Base-by-base conservation (phyloP, 1,139 yeast genomes). In the Kodamaea fungicola region DNA sequence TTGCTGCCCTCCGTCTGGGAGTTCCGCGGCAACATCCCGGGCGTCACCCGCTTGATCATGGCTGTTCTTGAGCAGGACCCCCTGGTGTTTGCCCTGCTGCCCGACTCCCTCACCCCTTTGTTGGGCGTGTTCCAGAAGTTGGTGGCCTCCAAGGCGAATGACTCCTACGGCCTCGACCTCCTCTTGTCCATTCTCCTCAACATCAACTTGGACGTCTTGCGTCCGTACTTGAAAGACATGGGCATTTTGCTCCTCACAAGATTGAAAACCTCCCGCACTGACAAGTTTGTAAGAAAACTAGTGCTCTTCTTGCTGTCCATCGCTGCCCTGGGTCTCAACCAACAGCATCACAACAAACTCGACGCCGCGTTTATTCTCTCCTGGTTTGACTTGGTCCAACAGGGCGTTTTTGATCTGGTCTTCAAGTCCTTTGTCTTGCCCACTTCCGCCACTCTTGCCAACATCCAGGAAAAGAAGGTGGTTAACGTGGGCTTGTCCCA, bases 81-180 rank as follows among this genome's bases (percentile, higher is more conserved):
- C 2, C 42, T 58, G 1, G 63, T 71, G 0, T 83, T 81, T 46
- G 58, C 67, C 6, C 66, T 67, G 35, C 46, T 37, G 31, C 55
- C 54, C n/a, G 70, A 65, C 32, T 54, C 69, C 23, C 60, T 90
- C 38, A 76, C 84, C 26, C 96, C 97, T 3, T 75, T 94, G 28
- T 68, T 94, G 37, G 99, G 99, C 32, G 95, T 94, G n/a, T 94
- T 88, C 70, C 98, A 94, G 64, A 89, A 90, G 56, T 70, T 94
- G 44, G 79, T 92, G 38, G 80, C 97, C 1, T 87, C 97, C 0
- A 85, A 83, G 51, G 75, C 78, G 12, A 84, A 88, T 52, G 97
- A 92, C 50, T 62, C 64, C 29, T 75, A 80, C 52, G 97, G 97
- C 2, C 83, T 94, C 56, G 97, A 92, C 42, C 66, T 94, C 33